A percentile compares a stretch with the other conserved stretches of the same genome.
Conservation (phyloP, 23 red algal species). For the Pyropia yezoensis region DNA sequence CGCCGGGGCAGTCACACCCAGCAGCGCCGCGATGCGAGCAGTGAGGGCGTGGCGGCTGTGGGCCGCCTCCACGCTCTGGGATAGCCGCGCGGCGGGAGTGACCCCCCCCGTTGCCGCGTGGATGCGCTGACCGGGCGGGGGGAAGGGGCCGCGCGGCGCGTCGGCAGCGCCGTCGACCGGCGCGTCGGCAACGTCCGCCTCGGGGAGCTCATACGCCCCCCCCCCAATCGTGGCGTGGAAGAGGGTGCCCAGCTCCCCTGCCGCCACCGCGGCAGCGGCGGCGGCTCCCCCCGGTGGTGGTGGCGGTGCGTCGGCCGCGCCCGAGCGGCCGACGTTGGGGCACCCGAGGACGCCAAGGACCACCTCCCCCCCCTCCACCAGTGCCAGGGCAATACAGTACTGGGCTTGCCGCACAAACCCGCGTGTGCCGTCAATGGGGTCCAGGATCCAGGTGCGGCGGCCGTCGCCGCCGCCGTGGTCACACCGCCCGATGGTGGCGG, state of each 20-base stretch:
- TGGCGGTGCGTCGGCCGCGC: background rate
- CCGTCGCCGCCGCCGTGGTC: conserved; percentile 28
- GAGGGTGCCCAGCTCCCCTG: conserved; percentile 11
- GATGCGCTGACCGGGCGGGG: no score
- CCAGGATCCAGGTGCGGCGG: conserved; percentile 80
- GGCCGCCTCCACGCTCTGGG: conserved; percentile 64
- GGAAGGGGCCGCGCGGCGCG: no score
- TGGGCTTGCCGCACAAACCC: conserved; percentile 87
- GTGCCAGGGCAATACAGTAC: conserved; percentile 88
- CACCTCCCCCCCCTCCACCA: conserved; percentile 42
- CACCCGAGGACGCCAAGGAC: conserved; percentile 84
- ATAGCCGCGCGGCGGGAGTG: conserved; percentile 29
- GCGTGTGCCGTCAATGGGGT: conserved; percentile 95
- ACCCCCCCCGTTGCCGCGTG: no score
- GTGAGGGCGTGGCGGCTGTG: conserved; percentile 76
- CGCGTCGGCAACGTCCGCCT: conserved; percentile 8
- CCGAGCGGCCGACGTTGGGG: conserved; percentile 48
- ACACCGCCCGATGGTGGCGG: no score
- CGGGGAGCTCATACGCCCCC: conserved; percentile 27
- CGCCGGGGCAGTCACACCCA: conserved; percentile 51
- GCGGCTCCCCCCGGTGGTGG: background rate
- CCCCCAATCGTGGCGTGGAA: conserved; percentile 42
- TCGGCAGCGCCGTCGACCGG: conserved; percentile 1
- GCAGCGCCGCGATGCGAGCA: conserved; percentile 47
- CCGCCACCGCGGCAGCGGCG: background rate